A percentile compares a stretch with the other conserved stretches of the same genome.
Conservation (phyloP, 106 monocot species). For the Agapanthus africanus region DNA sequence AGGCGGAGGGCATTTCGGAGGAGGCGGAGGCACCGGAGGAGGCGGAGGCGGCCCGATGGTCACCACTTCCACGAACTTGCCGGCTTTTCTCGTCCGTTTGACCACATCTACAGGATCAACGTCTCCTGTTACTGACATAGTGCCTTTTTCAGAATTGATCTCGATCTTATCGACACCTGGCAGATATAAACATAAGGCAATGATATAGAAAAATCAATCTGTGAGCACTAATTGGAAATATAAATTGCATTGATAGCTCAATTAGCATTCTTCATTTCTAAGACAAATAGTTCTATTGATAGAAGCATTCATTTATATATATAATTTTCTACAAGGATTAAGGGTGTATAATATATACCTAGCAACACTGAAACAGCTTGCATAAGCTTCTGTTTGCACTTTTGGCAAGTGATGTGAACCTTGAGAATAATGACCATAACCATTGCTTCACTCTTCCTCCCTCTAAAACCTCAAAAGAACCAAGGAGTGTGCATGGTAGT, state of each 20-base stretch:
- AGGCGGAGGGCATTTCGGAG: no score
- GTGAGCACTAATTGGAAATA: no score
- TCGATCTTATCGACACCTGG: neutral
- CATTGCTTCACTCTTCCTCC: neutral
- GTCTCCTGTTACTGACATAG: slow-evolving; percentile 9
- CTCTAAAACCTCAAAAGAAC: neutral
- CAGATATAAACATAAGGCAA: no score
- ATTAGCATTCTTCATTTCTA: no score
- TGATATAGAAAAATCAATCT: no score
- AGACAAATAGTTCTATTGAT: no score
- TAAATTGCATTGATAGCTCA: no score
- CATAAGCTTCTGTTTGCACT: neutral
- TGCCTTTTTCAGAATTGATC: neutral
- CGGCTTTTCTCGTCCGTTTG: slow-evolving; percentile 11
- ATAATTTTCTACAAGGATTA: neutral
- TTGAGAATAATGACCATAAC: neutral
- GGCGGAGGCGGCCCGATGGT: slow-evolving; percentile 12
- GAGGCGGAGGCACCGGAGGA: no score
- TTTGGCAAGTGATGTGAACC: neutral
- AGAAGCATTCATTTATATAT: no score
- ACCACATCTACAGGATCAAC: slow-evolving; percentile 16
- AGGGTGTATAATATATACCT: neutral
- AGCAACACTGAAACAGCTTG: neutral
- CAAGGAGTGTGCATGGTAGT: neutral
- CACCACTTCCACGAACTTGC: slow-evolving; percentile 12